Evolutionary conservation across 164 flowering plant species (phyloP), one percentile per base, ranked within the genome.

Genomic region (Protea cynaroides): DNA sequence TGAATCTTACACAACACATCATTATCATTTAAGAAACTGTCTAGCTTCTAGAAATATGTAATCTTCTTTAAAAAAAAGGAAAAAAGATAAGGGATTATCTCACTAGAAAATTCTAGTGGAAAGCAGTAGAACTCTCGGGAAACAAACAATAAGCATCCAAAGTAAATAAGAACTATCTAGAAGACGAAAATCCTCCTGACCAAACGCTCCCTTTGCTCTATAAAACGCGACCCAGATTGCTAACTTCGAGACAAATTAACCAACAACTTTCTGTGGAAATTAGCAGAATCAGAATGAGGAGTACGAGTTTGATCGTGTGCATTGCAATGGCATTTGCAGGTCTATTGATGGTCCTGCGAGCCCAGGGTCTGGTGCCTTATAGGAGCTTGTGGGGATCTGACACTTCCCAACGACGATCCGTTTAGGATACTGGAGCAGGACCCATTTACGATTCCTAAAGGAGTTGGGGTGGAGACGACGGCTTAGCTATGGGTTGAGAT

Each of bases 391-490:
- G 72, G 73, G n/a, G 83, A 74, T 64, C 69, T 76, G 71, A 59
- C 71, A 69, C 5, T 71, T 11, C 78, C 78, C 6, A 37, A 14
- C 4, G 83, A 82, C 6, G 86, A 82, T 56, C 86, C 83, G 0
- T 80, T 82, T 63, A 44, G 73, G 24, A 65, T 82, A 49, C 73
- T 82, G 6, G 86, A 80, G 43, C 86, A 78, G 29, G 67, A 69
- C 58, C 74, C 79, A 0, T 17, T 70, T 22, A 22, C 71, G 8
- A 57, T 73, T 34, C 74, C 75, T 1, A 68, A 49, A 55, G 72
- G 61, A 4, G 36, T 36, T 0, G 79, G 65, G 0, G 5, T 3
- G 5, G 34, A 29, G 34, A 29, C 34, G 34, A 2, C 34, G 34
- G 17, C 0, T 12, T 72, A 9, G 69, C 75, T 25, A 36, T 75